A percentile compares a stretch with the other conserved stretches of the same genome.
Evolutionary conservation across 306 rosid genomes (phyloP).

Genomic region (Leucaena leucocephala): DNA sequence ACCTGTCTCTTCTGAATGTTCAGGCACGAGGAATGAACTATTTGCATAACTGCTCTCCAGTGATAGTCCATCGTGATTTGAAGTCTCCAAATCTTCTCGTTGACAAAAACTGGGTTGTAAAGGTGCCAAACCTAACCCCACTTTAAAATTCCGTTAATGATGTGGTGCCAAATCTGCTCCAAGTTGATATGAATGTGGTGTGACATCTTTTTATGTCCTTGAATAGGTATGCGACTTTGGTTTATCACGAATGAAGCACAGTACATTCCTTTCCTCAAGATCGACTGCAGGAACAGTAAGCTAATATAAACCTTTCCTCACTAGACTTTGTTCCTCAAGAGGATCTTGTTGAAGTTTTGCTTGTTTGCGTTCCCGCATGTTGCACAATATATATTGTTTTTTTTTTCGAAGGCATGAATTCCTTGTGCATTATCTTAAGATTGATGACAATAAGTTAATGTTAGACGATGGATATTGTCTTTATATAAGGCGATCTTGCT

Average conservation of each 20-base stretch:
- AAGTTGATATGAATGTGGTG: constrained; percentile 34
- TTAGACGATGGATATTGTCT: no score
- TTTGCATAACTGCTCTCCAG: constrained; percentile 87
- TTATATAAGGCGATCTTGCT: no score
- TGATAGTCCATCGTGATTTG: constrained; percentile 95
- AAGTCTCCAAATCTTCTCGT: constrained; percentile 99
- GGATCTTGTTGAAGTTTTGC: background rate
- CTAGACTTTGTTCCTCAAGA: background rate
- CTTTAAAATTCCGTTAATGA: constrained; percentile 13
- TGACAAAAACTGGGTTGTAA: constrained; percentile 95
- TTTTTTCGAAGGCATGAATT: no score
- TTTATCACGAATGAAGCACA: constrained; percentile 84
- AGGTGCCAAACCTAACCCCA: constrained; percentile 58
- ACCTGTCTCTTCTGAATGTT: constrained; percentile 36
- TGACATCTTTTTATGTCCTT: constrained; percentile 28
- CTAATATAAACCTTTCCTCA: constrained; percentile 36
- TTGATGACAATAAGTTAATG: no score
- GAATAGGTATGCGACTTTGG: constrained; percentile 95
- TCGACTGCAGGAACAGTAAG: constrained; percentile 99
- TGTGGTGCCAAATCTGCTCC: constrained; percentile 1
- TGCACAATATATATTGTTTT: no score
- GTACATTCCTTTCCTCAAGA: constrained; percentile 96
- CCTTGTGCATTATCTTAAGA: no score
- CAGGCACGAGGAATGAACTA: constrained; percentile 99
- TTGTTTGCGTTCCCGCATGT: background rate